phyloP scores from a whole-genome alignment of 208 protist species.

The Crithidia thermophila region DNA sequence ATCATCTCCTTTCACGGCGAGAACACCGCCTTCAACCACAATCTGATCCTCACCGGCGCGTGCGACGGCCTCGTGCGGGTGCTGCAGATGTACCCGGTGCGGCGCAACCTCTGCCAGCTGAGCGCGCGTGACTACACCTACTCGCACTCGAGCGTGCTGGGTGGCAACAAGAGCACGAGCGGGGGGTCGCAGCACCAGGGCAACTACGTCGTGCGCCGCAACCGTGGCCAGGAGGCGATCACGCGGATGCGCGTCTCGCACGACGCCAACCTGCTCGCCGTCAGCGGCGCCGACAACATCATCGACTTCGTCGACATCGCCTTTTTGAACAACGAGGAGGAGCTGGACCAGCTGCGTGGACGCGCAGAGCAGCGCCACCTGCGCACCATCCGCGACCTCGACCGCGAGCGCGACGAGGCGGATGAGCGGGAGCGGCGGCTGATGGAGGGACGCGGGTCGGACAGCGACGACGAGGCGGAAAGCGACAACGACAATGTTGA shows the following conservation, averaged over 20 bases:
- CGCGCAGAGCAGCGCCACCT: constrained; percentile 83
- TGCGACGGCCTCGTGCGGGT: constrained; percentile 88
- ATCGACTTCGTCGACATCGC: constrained; percentile 91
- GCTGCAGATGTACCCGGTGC: constrained; percentile 89
- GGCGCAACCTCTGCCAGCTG: constrained; percentile 85
- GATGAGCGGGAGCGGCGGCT: constrained; percentile 31
- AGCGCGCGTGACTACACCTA: constrained; percentile 88
- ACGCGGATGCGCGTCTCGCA: constrained; percentile 74
- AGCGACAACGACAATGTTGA: neutral
- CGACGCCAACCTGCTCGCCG: constrained; percentile 77
- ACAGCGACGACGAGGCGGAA: neutral
- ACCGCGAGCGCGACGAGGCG: constrained; percentile 50
- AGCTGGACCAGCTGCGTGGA: constrained; percentile 73
- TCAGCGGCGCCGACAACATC: constrained; percentile 77
- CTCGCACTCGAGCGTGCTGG: constrained; percentile 61
- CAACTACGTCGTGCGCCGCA: constrained; percentile 48
- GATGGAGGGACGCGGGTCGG: constrained; percentile 6
- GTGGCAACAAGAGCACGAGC: constrained; percentile 29
- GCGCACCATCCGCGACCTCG: constrained; percentile 65
- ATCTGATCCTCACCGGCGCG: constrained; percentile 87
- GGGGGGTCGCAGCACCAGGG: constrained; percentile 31
- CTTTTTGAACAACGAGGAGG: constrained; percentile 79
- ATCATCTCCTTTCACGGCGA: constrained; percentile 88
- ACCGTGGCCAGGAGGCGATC: constrained; percentile 76
- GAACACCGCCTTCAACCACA: constrained; percentile 85